Evolutionary conservation across 2,329 filamentous ascomycete genomes (phyloP).

Genomic region (Bipolaris oryzae): DNA sequence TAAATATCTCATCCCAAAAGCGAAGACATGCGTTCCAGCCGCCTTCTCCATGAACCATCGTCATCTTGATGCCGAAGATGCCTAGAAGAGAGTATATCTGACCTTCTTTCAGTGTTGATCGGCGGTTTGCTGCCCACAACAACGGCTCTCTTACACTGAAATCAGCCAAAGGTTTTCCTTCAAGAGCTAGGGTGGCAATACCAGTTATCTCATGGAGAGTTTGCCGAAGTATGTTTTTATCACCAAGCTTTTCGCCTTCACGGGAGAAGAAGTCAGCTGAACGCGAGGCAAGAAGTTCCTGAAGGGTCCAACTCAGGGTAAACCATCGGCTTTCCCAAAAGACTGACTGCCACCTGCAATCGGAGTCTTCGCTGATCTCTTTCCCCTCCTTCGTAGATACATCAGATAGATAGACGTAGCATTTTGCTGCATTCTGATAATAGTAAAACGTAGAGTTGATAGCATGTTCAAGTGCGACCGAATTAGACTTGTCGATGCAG

Average conservation of each 20-base stretch:
- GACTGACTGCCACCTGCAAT: neutral
- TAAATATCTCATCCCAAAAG: neutral
- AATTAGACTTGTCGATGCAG: neutral
- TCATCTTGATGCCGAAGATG: constrained; percentile 26
- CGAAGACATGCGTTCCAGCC: neutral
- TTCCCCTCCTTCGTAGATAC: neutral
- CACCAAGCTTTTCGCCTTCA: neutral
- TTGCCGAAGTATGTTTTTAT: neutral
- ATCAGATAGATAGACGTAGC: neutral
- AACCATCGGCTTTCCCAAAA: neutral
- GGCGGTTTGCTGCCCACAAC: constrained; percentile 18
- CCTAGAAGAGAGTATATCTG: constrained; percentile 25
- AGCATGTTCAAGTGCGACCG: neutral
- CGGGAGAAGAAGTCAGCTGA: neutral
- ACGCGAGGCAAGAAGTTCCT: neutral
- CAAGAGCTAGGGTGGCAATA: neutral
- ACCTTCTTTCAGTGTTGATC: constrained; percentile 26
- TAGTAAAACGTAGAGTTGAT: neutral
- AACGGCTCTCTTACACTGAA: neutral
- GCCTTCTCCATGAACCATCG: constrained; percentile 22
- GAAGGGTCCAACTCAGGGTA: neutral
- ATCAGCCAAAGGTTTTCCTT: neutral
- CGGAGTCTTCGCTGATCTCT: neutral
- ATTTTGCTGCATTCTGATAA: neutral
- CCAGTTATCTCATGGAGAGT: neutral